Conservation (phyloP, 1,284 basidiomycete species). For the Austroboletus novae-zelandiae region DNA sequence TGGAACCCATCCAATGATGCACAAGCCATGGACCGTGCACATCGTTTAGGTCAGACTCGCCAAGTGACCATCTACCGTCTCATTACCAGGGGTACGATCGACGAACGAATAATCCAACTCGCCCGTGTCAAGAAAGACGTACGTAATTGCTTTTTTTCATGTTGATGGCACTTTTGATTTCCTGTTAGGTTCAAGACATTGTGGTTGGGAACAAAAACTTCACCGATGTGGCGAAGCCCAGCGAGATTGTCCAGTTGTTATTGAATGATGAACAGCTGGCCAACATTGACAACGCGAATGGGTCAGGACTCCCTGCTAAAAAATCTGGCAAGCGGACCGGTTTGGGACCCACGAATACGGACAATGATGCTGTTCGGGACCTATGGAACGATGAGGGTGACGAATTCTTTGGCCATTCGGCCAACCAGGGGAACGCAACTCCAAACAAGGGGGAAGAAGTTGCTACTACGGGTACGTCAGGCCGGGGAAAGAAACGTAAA, state of each 20-base stretch:
- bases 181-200: slow-evolving; percentile 89
- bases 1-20: slow-evolving; percentile 99
- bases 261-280: slow-evolving; percentile 92
- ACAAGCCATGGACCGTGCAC: slow-evolving; percentile 99
- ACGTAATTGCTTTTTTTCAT: slow-evolving; percentile 29
- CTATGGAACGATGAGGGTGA: slow-evolving; percentile 83
- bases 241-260: slow-evolving; percentile 94
- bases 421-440: slow-evolving; percentile 17
- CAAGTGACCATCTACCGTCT: slow-evolving; percentile 99
- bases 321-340: slow-evolving; percentile 38
- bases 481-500: slow-evolving; percentile 39
- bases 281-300: slow-evolving; percentile 47
- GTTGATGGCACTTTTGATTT: not conserved
- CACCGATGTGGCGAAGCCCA: slow-evolving; percentile 89
- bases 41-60: slow-evolving; percentile 96
- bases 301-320: slow-evolving; percentile 39
- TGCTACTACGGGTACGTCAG: slow-evolving; percentile 8
- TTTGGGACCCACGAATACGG: slow-evolving; percentile 22
- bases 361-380: slow-evolving; percentile 53
- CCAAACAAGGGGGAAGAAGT: slow-evolving; percentile 41
- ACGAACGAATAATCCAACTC: slow-evolving; percentile 95
- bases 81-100: slow-evolving; percentile 96
- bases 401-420: slow-evolving; percentile 69
- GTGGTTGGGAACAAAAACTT: slow-evolving; percentile 98
- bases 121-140: slow-evolving; percentile 96